Evolutionary conservation across 2,329 filamentous ascomycete species (phyloP).

Genomic region (Alternaria atra): DNA sequence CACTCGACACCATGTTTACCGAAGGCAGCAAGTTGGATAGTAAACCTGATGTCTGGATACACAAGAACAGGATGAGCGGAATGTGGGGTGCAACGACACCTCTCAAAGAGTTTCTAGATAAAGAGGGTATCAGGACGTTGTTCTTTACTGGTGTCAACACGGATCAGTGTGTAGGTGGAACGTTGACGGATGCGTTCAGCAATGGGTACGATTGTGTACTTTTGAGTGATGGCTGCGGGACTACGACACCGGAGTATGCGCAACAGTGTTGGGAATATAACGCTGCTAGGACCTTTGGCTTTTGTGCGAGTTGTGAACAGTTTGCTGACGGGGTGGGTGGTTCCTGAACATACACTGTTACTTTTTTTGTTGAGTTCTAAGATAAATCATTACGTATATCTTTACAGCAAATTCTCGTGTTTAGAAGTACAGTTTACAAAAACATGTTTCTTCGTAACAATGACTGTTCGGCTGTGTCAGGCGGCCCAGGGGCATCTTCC

Average conservation of each 20-base stretch:
- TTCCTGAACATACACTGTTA: background rate
- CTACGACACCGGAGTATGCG: slow-evolving; percentile 51
- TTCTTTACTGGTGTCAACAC: slow-evolving; percentile 56
- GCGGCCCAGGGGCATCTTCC: slow-evolving; percentile 18
- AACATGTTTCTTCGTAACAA: background rate
- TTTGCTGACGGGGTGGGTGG: slow-evolving; percentile 37
- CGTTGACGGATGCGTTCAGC: slow-evolving; percentile 53
- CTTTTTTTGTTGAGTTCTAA: too few species aligned
- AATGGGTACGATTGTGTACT: slow-evolving; percentile 56
- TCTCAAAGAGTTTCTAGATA: slow-evolving; percentile 50
- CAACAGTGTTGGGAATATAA: slow-evolving; percentile 54
- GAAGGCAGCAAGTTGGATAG: slow-evolving; percentile 23
- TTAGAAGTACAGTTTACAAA: too few species aligned
- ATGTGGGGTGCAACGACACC: slow-evolving; percentile 50
- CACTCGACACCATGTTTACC: slow-evolving; percentile 46
- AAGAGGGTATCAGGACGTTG: slow-evolving; percentile 51
- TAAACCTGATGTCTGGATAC: slow-evolving; percentile 42
- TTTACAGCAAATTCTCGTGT: too few species aligned
- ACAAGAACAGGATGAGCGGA: slow-evolving; percentile 55
- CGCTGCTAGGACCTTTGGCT: slow-evolving; percentile 53
- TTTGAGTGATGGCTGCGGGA: slow-evolving; percentile 53
- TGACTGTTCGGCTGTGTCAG: background rate
- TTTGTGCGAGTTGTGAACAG: slow-evolving; percentile 49
- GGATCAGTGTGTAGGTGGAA: slow-evolving; percentile 55
- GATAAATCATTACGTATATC: too few species aligned